Evolutionary conservation across 768 basidiomycete genomes (phyloP), one percentile per base, ranked within the genome.

Genomic region (Lactarius hatsudake): DNA sequence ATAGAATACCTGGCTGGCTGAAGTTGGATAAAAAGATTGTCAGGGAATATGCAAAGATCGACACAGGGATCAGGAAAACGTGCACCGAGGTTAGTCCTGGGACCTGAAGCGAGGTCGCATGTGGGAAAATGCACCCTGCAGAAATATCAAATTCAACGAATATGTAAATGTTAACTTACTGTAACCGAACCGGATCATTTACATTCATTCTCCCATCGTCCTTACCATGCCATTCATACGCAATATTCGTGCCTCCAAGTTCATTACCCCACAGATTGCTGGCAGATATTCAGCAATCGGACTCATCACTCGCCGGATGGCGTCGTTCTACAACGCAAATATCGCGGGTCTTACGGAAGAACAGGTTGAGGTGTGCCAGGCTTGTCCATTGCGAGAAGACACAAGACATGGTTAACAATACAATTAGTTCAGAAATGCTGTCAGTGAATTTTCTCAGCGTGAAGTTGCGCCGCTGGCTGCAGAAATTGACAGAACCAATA

Each of bases 391-490:
- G 51, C 58, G 13, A n/a, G 26, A 43, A 9, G 28, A 10, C 26
- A 63, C 30, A 17, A 20, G 30, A 40, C 43, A 55, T 15, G 43
- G 26, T 36, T 18, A 20, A 55, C 34, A 18, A 42, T 53, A 18
- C 32, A 61, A 28, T 38, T 68, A 97, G 94, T 96, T 98, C 74
- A 80, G 91, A 67, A 86, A 87, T 73, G 91, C 89, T 1, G 87
- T 96, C 1, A 77, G 80, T 28, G 85, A 89, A 59, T 98, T 97
- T 72, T 88, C 93, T 2, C 81, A 89, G 77, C 86, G 85, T 70
- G 94, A 96, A 76, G 79, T 97, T 53, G 90, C 93, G 1, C 95
- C 94, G 3, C 79, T 90, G 68, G 94, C 94, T 10, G 90, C 85
- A 64, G 88, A 93, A 71, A 89, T 95, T 55, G 96, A 98, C 79